Percentiles rank a stretch among this genome's conserved stretches.
Conservation (phyloP, 805 yeast species). For the Maudiozyma pseudohumilis region DNA sequence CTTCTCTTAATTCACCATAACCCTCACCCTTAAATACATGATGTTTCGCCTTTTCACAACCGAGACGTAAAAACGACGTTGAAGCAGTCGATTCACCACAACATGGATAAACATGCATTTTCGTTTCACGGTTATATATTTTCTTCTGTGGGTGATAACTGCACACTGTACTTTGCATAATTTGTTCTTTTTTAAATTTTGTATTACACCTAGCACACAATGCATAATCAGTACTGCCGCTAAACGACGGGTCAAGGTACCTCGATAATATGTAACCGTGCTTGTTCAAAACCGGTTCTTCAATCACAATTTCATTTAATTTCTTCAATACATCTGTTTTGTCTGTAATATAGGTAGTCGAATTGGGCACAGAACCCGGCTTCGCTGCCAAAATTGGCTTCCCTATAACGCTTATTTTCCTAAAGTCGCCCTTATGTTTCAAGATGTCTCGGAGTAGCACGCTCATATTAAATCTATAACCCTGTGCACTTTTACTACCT, state of each 20-base stretch:
- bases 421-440: conserved; percentile 23
- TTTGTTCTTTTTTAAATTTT: conserved; percentile 18
- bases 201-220: conserved; percentile 25
- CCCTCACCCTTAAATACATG: conserved; percentile 24
- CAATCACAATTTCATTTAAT: conserved; percentile 13
- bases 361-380: no score
- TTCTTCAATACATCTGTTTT: conserved; percentile 13
- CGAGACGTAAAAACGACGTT: conserved; percentile 20
- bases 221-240: conserved; percentile 4
- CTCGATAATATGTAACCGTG: conserved; percentile 19
- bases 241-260: conserved; percentile 1
- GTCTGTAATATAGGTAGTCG: not conserved
- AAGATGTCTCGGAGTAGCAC: conserved; percentile 24
- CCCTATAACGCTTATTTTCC: conserved; percentile 16
- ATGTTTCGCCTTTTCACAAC: conserved; percentile 18
- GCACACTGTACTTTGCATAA: conserved; percentile 22
- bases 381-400: conserved; percentile 13
- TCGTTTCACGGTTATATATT: conserved; percentile 18
- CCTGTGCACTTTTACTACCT: conserved; percentile 19
- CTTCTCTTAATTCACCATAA: conserved; percentile 16
- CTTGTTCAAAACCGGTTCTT: conserved; percentile 11
- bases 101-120: conserved; percentile 23
- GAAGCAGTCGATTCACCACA: conserved; percentile 28
- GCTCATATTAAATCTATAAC: conserved; percentile 26
- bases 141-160: conserved; percentile 25